phyloP scores from a whole-genome alignment of 106 monocot genomes.

The Dendrobium officinale region DNA sequence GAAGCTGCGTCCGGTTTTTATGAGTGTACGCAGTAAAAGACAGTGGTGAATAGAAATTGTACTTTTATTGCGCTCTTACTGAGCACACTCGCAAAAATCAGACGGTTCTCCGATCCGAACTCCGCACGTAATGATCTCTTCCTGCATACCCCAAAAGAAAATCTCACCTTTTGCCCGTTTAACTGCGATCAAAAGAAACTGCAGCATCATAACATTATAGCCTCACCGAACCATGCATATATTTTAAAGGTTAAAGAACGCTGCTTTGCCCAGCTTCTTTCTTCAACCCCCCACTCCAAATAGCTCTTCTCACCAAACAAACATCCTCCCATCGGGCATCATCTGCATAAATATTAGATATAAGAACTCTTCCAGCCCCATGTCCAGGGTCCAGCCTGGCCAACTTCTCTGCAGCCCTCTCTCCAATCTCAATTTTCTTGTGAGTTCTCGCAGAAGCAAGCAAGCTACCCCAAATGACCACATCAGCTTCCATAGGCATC shows the following conservation, averaged over 20 bases:
- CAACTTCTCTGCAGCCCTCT: slow-evolving; percentile 52
- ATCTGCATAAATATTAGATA: slow-evolving; percentile 72
- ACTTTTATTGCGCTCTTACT: too few species aligned
- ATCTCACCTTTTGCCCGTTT: not conserved
- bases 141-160: not conserved
- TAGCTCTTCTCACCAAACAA: slow-evolving; percentile 28
- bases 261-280: slow-evolving; percentile 54
- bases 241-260: slow-evolving; percentile 19
- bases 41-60: too few species aligned
- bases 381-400: slow-evolving; percentile 49
- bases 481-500: slow-evolving; percentile 63
- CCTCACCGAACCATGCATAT: not conserved
- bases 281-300: slow-evolving; percentile 30
- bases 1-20: too few species aligned
- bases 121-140: not conserved
- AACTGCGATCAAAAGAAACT: not conserved
- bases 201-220: not conserved
- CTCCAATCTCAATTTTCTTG: slow-evolving; percentile 41
- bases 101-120: too few species aligned
- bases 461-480: slow-evolving; percentile 65
- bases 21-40: too few species aligned
- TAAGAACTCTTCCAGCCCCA: slow-evolving; percentile 48
- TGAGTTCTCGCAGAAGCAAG: slow-evolving; percentile 51
- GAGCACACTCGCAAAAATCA: too few species aligned
- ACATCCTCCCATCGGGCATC: slow-evolving; percentile 50